Evolutionary conservation across 257 asterid species (phyloP), one percentile per base, ranked within the genome.

Genomic region (Linaria vulgaris): DNA sequence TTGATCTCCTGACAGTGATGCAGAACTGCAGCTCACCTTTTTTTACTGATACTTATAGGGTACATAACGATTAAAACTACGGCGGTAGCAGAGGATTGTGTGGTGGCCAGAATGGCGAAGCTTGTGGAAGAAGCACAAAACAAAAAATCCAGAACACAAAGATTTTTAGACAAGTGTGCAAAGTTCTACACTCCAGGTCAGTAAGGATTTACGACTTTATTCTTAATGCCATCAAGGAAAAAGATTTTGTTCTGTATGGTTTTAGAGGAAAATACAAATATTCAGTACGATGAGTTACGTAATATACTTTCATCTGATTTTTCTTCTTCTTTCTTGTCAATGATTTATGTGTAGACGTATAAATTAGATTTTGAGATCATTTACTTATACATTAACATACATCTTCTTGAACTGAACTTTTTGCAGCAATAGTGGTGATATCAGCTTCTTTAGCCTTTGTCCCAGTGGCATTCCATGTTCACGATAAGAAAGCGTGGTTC

Each of bases 71-170:
- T 91, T 44, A 81, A 66, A 58, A 86, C 96, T 24, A 84, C 86
- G 1, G 85, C 76, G 0, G 64, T 86, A 31, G 92, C 88, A 0
- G 90, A 86, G 69, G 96, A 91, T 41, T 84, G 95, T 14, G 90
- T 80, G 54, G 96, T 89, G 56, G 88, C 97, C 12, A 78, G 91
- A 72, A 89, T 92, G 96, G 89, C 84, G 0, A 82, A 87, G 65
- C 81, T 92, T 24, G 97, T 92, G 0, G 99, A 92, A 74, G 99
- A 89, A 21, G 96, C 99, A 11, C 97, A 89, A 37, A 92, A 66
- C 64, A 85, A 79, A 15, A 92, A 85, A 71, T 92, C 99, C 0
- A 74, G 65, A 69, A 76, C 84, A 1, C 95, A 89, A 52, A 77
- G 97, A 67, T 74, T 77, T 66, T 67, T 92, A 46, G 99, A 92